Evolutionary conservation across 2,329 filamentous ascomycete species (phyloP).

Genomic region (Plectosphaerella plurivora): DNA sequence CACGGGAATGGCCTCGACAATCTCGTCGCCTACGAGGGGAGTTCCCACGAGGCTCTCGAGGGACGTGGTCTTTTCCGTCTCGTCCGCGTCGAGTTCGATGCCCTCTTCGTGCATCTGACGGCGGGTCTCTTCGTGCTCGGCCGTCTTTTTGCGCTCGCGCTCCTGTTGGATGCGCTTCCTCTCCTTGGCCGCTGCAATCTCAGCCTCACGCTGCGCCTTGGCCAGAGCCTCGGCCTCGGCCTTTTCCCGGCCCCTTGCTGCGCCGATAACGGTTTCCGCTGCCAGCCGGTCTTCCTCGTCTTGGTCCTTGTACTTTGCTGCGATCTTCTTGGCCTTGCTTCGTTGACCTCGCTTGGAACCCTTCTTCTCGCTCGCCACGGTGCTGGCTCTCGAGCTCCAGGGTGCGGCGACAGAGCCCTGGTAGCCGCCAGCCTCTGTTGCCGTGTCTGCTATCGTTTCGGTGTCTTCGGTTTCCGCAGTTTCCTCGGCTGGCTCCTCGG

Average conservation of each 20-base stretch:
- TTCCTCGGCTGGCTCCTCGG: conserved; percentile 14
- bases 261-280: conserved; percentile 83
- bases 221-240: conserved; percentile 64
- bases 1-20: conserved; percentile 61
- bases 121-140: conserved; percentile 70
- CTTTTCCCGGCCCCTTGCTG: conserved; percentile 61
- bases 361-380: conserved; percentile 37
- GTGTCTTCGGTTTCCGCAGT: conserved; percentile 9
- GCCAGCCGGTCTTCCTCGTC: conserved; percentile 88
- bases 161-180: conserved; percentile 78
- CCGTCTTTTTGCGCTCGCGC: conserved; percentile 68
- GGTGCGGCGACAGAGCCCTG: conserved; percentile 3
- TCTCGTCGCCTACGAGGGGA: conserved; percentile 77
- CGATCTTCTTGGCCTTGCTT: conserved; percentile 81
- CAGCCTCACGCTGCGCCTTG: conserved; percentile 66
- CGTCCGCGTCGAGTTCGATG: conserved; percentile 55
- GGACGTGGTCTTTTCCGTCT: conserved; percentile 46
- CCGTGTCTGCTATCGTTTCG: conserved; percentile 3
- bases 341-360: conserved; percentile 68
- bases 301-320: conserved; percentile 86
- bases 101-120: conserved; percentile 56
- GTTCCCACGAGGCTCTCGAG: conserved; percentile 73
- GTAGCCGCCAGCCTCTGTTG: conserved; percentile 1
- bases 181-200: conserved; percentile 65
- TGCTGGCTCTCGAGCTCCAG: conserved; percentile 6